These are phyloP conservation scores for Aspergillus piperis DNA, from an alignment of 2,329 filamentous ascomycete species.

Conservation along the genomic window DNA sequence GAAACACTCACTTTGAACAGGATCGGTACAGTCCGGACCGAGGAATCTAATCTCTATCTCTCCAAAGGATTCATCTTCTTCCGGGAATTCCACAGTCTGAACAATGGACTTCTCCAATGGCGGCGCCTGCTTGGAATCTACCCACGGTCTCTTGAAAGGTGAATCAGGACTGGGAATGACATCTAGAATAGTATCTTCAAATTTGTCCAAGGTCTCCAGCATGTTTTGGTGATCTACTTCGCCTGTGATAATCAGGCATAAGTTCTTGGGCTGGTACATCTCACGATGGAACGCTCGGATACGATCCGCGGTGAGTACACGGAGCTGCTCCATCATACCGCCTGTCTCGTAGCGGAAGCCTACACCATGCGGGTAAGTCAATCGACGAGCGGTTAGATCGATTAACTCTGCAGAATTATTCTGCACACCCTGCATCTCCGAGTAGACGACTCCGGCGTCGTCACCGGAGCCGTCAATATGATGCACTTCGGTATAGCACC, in stretches of 20 bases:
- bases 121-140: constrained; percentile 79
- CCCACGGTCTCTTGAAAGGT: constrained; percentile 85
- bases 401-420: constrained; percentile 84
- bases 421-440: constrained; percentile 96
- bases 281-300: constrained; percentile 93
- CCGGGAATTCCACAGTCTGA: constrained; percentile 85
- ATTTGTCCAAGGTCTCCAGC: constrained; percentile 77
- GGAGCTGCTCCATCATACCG: constrained; percentile 89
- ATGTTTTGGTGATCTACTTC: constrained; percentile 83
- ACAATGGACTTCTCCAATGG: constrained; percentile 70
- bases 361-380: constrained; percentile 83
- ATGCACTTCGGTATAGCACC: constrained; percentile 93
- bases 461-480: constrained; percentile 92
- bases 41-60: constrained; percentile 86
- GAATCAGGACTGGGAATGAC: constrained; percentile 74
- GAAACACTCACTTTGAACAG: constrained; percentile 54
- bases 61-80: constrained; percentile 92
- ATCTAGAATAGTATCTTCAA: constrained; percentile 82
- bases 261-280: constrained; percentile 97
- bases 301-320: constrained; percentile 80
- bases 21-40: constrained; percentile 77
- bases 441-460: constrained; percentile 96
- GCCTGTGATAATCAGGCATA: constrained; percentile 88
- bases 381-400: constrained; percentile 75
- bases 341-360: constrained; percentile 98